Base-by-base conservation (phyloP, 148 eudicot genomes). In the Simmondsia chinensis region DNA sequence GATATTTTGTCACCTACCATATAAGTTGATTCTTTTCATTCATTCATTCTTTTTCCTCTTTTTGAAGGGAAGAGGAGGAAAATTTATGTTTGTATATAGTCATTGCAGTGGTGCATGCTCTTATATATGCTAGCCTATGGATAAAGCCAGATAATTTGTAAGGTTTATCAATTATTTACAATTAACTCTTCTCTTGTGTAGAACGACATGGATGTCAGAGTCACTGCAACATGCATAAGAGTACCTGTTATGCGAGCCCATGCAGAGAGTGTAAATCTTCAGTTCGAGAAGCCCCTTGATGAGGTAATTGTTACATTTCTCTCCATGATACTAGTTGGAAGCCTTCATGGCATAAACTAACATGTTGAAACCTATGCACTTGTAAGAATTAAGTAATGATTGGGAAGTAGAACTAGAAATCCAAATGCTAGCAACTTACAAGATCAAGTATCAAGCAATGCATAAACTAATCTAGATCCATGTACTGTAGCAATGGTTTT, bases 161-260 rank as follows among this genome's bases (percentile, higher is more conserved):
- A 28, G 15, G 21, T 46, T 8, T 37, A 23, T 15, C 33, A 14
- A 22, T 39, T 56, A 57, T n/a, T n/a, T n/a, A n/a, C 12, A 14
- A 4, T 39, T 42, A 13, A 21, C 19, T 17, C 14, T 40, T 52
- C 49, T 47, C 20, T 47, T 25, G 30, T 58, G 61, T 44, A 88
- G 96, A 80, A 66, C 58, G 67, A 83, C 57, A 51, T 15, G 49
- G 54, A 67, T 77, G 78, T 88, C 46, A 79, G 71, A 68, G 85
- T 88, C 32, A 80, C 94, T 33, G 96, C 94, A 6, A 83, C 94
- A 20, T 88, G 94, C 51, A 82, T 83, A 41, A 74, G 94, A 34
- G 94, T 83, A 53, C 94, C 93, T 31, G 88, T 87, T 50, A 79
- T 87, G 94, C 82, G 94, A 61, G 91, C 94, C 33, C 87, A 79